Percentiles rank a stretch among this genome's conserved stretches.
Evolutionary conservation across 345 rosid species (phyloP).

Genomic region (Cardiospermum halicacabum): DNA sequence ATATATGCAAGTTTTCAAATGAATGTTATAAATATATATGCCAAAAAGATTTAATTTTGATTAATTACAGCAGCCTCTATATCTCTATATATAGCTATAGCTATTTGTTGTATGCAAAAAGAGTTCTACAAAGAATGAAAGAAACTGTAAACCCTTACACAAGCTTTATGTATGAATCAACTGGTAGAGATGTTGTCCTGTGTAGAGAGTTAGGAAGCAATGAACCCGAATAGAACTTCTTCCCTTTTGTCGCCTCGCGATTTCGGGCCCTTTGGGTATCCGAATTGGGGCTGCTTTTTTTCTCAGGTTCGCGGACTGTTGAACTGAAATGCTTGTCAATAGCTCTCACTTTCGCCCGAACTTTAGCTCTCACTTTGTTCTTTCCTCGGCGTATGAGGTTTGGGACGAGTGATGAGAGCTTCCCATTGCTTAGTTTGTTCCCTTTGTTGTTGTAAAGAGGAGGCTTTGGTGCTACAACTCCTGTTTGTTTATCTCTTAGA

Average conservation of each 20-base stretch:
- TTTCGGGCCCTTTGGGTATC: slow-evolving; percentile 27
- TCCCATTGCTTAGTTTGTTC: slow-evolving; percentile 13
- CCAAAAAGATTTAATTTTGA: slow-evolving; percentile 16
- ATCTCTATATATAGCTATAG: no score
- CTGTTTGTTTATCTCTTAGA: slow-evolving; percentile 47
- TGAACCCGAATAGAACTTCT: slow-evolving; percentile 31
- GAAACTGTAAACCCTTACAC: slow-evolving; percentile 15
- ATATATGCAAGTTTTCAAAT: neutral
- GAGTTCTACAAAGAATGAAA: slow-evolving; percentile 34
- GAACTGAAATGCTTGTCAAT: slow-evolving; percentile 17
- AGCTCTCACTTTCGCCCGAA: slow-evolving; percentile 10
- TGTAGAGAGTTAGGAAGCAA: slow-evolving; percentile 47
- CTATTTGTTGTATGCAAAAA: slow-evolving; percentile 14
- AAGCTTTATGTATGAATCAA: slow-evolving; percentile 43
- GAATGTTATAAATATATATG: neutral
- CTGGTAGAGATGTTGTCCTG: slow-evolving; percentile 65
- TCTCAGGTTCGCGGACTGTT: slow-evolving; percentile 7
- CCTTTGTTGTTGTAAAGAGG: slow-evolving; percentile 21
- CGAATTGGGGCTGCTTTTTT: slow-evolving; percentile 29
- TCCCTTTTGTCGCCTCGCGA: slow-evolving; percentile 23
- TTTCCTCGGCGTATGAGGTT: slow-evolving; percentile 18
- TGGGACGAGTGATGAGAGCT: slow-evolving; percentile 8
- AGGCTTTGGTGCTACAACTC: slow-evolving; percentile 23
- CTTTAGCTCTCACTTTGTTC: slow-evolving; percentile 12
- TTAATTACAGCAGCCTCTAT: slow-evolving; percentile 28